A percentile compares a stretch with the other conserved stretches of the same genome.
phyloP scores from a whole-genome alignment of 1,284 basidiomycete genomes.

The Heterobasidion irregulare region DNA sequence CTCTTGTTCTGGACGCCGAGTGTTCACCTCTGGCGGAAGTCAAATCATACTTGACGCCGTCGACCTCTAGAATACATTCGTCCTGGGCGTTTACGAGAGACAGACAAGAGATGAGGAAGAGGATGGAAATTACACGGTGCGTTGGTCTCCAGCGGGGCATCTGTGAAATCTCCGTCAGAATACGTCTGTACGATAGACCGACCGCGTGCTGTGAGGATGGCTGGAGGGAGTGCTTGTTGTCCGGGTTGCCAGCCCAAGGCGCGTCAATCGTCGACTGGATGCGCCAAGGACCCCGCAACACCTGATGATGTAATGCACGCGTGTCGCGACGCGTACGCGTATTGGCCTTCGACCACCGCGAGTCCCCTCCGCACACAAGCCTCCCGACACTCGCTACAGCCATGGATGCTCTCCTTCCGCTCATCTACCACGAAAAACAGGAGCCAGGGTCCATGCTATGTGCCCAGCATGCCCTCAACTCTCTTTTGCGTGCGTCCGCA shows the following conservation, averaged over 20 bases:
- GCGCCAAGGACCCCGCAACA: not conserved
- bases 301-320: slow-evolving; percentile 4
- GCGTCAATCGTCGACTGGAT: not conserved
- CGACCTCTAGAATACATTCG: slow-evolving; percentile 41
- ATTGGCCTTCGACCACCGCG: not conserved
- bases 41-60: slow-evolving; percentile 49
- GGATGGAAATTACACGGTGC: slow-evolving; percentile 13
- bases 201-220: not conserved
- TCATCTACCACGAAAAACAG: slow-evolving; percentile 74
- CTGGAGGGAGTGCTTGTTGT: not conserved
- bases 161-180: slow-evolving; percentile 12
- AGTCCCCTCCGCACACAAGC: not conserved
- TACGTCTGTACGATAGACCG: not conserved
- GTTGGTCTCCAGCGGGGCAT: slow-evolving; percentile 14
- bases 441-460: slow-evolving; percentile 75
- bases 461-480: slow-evolving; percentile 80
- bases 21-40: slow-evolving; percentile 43
- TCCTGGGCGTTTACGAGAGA: slow-evolving; percentile 20
- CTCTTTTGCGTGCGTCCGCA: slow-evolving; percentile 58
- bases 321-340: slow-evolving; percentile 2
- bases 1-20: slow-evolving; percentile 27
- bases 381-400: not conserved
- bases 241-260: slow-evolving; percentile 20
- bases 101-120: slow-evolving; percentile 24
- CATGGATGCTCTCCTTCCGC: slow-evolving; percentile 40